Conservation (phyloP, 2,329 filamentous ascomycete species). For the Aulographum hederae region DNA sequence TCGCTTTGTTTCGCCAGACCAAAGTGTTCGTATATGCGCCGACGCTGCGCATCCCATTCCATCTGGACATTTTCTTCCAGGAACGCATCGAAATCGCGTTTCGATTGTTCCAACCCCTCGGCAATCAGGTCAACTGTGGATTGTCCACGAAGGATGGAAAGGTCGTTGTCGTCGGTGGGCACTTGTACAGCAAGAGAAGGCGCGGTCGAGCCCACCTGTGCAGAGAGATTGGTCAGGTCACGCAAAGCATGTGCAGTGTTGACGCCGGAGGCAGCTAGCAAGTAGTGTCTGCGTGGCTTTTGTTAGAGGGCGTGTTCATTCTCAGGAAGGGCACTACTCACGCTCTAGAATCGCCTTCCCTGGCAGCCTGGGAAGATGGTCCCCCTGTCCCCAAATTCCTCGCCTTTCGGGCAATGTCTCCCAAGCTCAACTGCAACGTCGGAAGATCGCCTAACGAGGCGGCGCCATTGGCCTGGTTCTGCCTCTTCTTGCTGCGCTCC, state of each 20-base stretch:
- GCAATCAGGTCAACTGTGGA: conserved; percentile 82
- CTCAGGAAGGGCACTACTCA: conserved; percentile 22
- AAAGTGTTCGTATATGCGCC: conserved; percentile 90
- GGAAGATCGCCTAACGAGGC: conserved; percentile 58
- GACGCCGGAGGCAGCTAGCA: conserved; percentile 84
- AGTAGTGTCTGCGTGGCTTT: conserved; percentile 54
- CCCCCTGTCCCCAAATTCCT: conserved; percentile 63
- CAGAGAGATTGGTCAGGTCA: conserved; percentile 66
- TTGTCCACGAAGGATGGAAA: conserved; percentile 74
- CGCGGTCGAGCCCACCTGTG: conserved; percentile 35
- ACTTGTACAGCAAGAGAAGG: conserved; percentile 20
- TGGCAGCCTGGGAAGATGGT: conserved; percentile 29
- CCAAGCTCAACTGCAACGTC: conserved; percentile 74
- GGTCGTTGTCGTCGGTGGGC: conserved; percentile 48
- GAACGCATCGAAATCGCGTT: conserved; percentile 82
- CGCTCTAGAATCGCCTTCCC: conserved; percentile 30
- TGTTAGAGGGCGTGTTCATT: no score
- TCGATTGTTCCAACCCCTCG: conserved; percentile 75
- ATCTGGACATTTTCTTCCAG: conserved; percentile 87
- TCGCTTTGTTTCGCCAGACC: conserved; percentile 42
- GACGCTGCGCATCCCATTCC: conserved; percentile 89
- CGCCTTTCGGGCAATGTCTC: conserved; percentile 63
- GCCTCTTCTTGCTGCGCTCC: conserved; percentile 47
- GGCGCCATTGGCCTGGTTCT: conserved; percentile 43
- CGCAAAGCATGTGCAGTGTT: conserved; percentile 71